These are phyloP conservation scores for Colletotrichum spaethianum DNA, from an alignment of 2,329 filamentous ascomycete genomes.

Conservation along the genomic window DNA sequence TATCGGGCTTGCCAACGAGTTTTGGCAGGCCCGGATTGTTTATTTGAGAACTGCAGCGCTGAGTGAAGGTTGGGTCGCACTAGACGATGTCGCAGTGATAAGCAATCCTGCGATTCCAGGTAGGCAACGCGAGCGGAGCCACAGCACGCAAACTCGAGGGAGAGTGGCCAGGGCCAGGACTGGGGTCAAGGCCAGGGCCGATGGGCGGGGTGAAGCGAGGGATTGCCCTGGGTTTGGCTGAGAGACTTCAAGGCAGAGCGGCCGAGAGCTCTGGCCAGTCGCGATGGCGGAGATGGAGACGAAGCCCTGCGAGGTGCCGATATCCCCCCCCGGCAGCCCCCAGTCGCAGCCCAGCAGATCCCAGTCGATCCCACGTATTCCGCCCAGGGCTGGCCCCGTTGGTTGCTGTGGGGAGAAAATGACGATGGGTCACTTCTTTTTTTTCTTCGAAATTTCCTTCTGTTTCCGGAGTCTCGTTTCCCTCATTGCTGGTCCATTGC, in stretches of 20 bases:
- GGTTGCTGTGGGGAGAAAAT: constrained; percentile 41
- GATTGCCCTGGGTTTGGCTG: constrained; percentile 30
- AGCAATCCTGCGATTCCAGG: constrained; percentile 22
- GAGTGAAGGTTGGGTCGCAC: constrained; percentile 16
- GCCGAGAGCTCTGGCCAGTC: constrained; percentile 38
- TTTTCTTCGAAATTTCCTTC: constrained; percentile 20
- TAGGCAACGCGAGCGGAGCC: constrained; percentile 13
- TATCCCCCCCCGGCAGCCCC: constrained; percentile 21
- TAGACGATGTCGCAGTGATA: constrained; percentile 32
- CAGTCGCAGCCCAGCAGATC: constrained; percentile 29
- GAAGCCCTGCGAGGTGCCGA: constrained; percentile 38
- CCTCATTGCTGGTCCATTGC: constrained; percentile 33
- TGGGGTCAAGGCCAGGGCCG: constrained; percentile 22
- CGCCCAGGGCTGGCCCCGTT: constrained; percentile 39
- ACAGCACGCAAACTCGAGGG: constrained; percentile 31
- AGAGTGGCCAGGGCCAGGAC: constrained; percentile 18
- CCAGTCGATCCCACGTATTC: constrained; percentile 39
- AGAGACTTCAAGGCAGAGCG: constrained; percentile 33
- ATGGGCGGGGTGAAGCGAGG: constrained; percentile 38
- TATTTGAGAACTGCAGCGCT: constrained; percentile 16
- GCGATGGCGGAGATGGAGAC: constrained; percentile 37
- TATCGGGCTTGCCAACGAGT: background rate
- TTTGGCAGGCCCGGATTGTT: constrained; percentile 16
- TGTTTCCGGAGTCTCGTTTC: constrained; percentile 21
- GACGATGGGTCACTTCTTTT: constrained; percentile 35